Evolutionary conservation across 305 asterid species (phyloP), one percentile per base, ranked within the genome.

Genomic region (Fraxinus paxiana): DNA sequence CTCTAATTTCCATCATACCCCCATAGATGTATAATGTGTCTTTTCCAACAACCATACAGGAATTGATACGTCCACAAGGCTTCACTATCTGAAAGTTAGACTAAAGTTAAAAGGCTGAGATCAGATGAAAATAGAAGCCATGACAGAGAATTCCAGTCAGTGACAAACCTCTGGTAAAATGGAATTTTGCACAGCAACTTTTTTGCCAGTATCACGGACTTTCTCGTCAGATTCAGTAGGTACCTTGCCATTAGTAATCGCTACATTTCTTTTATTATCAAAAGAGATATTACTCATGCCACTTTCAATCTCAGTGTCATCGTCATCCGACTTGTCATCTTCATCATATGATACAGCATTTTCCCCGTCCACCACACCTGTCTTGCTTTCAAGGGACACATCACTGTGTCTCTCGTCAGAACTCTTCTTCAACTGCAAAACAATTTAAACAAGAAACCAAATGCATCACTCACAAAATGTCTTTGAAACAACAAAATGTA

Each of bases 31-130:
- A 95, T 76, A 94, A 82, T 41, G 92, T 91, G 87, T 95, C 99
- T 88, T 92, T 91, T 56, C 95, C 97, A 51, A 92, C 97, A 51
- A 86, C 97, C 92, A 90, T 89, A 84, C 96, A 91, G 75, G 96
- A 85, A 93, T 93, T 95, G 82, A 94, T 95, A 71, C 99, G 94
- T 63, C 99, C 99, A 86, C 97, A 92, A 56, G 99, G 98, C 87
- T 92, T 95, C 85, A 90, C 95, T 67, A 91, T 81, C 99, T 95
- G 97, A 87, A 85, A 41, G 80, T 79, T 37, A 77, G 77, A 83
- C 46, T 26, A 20, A 34, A 77, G 82, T 84, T 81, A 81, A 48
- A 78, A 73, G 77, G 65, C 33, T 73, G 56, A 26, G 17, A 54
- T 22, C 20, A 63, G 76, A 82, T 67, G 77, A 77, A 83, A 76